Base-by-base conservation (phyloP, 2,329 filamentous ascomycete genomes). In the Fusarium sp. region DNA sequence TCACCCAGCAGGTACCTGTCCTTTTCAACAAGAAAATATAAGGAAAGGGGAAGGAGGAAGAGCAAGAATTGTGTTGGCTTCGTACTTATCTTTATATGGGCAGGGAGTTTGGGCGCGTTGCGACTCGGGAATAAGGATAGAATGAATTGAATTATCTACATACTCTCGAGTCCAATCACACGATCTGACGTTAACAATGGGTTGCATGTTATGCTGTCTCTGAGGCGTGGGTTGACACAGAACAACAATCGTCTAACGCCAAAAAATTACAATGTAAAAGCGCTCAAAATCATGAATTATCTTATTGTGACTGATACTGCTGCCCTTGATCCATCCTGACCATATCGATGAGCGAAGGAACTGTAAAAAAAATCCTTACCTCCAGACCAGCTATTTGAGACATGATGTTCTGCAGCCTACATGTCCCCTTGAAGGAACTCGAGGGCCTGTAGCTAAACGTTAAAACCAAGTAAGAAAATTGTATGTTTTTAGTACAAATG, bases 91-190 rank as follows among this genome's bases (percentile, higher is more conserved):
- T 59, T 75, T 72, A 73, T 65, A 66, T 69, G 70, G 75, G 59
- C 70, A 66, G 61, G 75, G 75, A 77, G 75, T 77, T 77, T 69
- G 61, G 75, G 75, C 74, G 75, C 57, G 63, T 57, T 76, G 54
- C 49, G 58, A 72, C 38, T 69, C 51, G 63, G 68, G 55, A 67
- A 55, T 48, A 70, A 45, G 65, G 75, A 78, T 77, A 77, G 74
- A 77, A 74, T 75, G 74, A 72, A 72, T 66, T 66, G 55, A 63
- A 62, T 58, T 57, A 39, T 61, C 44, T 61, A 64, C 22, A 54
- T 36, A 45, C 41, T 15, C 11, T 24, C 20, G 26, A 28, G 36
- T 55, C 26, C 26, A 28, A n/a, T 55, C 11, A 41, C 35, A 28
- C 15, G 24, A 55, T 44, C 22, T 24, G 45, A 31, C n/a, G 22